These are phyloP conservation scores for Setaria italica DNA, from an alignment of 202 grass and related monocot species.

Conservation along the genomic window DNA sequence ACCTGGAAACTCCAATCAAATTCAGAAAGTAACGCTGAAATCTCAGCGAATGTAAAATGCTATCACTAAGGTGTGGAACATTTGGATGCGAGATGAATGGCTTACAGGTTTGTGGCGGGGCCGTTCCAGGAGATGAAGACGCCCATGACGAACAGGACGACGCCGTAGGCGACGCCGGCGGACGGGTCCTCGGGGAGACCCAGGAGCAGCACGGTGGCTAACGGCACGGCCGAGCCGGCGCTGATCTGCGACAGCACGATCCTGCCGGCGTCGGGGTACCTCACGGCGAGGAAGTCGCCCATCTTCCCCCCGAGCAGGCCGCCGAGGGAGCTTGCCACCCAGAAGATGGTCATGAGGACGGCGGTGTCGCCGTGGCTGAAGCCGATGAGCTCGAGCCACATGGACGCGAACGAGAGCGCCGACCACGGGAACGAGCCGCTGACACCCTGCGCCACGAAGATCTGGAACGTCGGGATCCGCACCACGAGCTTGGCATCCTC, in stretches of 20 bases:
- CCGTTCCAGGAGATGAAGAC: conserved; percentile 66
- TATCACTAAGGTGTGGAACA: too few species aligned
- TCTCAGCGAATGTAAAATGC: too few species aligned
- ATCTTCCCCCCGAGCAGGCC: conserved; percentile 62
- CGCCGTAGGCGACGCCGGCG: conserved; percentile 38
- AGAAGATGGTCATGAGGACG: conserved; percentile 59
- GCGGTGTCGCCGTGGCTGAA: conserved; percentile 61
- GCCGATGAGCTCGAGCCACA: conserved; percentile 80
- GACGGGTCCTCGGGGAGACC: conserved; percentile 59
- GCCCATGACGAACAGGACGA: conserved; percentile 65
- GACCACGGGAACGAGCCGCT: conserved; percentile 60
- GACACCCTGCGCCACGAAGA: conserved; percentile 83
- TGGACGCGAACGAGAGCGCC: conserved; percentile 63
- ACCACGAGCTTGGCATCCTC: conserved; percentile 69
- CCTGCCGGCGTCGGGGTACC: conserved; percentile 56
- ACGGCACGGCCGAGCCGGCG: conserved; percentile 49
- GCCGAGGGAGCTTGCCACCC: conserved; percentile 51
- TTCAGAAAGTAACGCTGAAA: too few species aligned
- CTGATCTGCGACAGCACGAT: conserved; percentile 73
- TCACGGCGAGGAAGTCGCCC: conserved; percentile 57
- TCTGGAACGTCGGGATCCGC: conserved; percentile 75
- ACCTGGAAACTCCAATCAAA: too few species aligned
- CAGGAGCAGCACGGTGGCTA: conserved; percentile 62
- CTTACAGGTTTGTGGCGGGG: conserved; percentile 71
- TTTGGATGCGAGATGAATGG: not conserved